These are phyloP conservation scores for Suhomyces maxii DNA, from an alignment of 1,139 yeast species.

Conservation along the genomic window DNA sequence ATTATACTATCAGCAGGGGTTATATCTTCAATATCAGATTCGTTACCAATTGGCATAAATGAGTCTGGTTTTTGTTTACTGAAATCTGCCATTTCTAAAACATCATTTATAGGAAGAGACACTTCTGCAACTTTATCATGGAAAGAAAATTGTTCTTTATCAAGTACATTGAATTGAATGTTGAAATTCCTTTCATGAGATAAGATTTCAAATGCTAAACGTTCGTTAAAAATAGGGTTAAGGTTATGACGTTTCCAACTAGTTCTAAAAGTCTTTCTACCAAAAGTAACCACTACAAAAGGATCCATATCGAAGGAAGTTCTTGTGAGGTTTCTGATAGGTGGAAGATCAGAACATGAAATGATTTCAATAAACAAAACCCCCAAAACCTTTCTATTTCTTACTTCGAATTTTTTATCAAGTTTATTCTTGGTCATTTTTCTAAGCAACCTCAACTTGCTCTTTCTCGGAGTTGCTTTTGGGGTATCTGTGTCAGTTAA, in stretches of 20 bases:
- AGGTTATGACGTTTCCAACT: conserved; percentile 82
- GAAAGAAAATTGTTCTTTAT: conserved; percentile 77
- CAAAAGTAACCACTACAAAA: conserved; percentile 87
- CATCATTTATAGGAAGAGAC: conserved; percentile 51
- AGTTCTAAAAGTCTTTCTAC: conserved; percentile 83
- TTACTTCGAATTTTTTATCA: conserved; percentile 29
- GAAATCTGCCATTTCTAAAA: conserved; percentile 26
- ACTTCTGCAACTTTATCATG: conserved; percentile 80
- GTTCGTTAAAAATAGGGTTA: conserved; percentile 80
- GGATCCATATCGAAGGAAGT: conserved; percentile 96
- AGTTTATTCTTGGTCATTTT: conserved; percentile 1
- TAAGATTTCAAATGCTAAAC: conserved; percentile 74
- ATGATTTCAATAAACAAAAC: conserved; percentile 75
- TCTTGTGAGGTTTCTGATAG: conserved; percentile 57
- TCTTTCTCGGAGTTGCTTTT: conserved; percentile 1
- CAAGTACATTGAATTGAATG: conserved; percentile 71
- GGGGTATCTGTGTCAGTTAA: conserved; percentile 1
- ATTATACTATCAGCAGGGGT: not conserved
- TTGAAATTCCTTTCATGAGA: conserved; percentile 65
- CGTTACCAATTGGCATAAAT: conserved; percentile 6
- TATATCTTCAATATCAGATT: not conserved
- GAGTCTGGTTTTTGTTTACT: conserved; percentile 1
- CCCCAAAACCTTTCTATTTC: conserved; percentile 57
- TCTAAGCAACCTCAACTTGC: conserved; percentile 9
- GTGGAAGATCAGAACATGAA: conserved; percentile 71